A percentile compares a stretch with the other conserved stretches of the same genome.
Conservation (phyloP, 2,329 filamentous ascomycete species). For the Aspergillus ruber region DNA sequence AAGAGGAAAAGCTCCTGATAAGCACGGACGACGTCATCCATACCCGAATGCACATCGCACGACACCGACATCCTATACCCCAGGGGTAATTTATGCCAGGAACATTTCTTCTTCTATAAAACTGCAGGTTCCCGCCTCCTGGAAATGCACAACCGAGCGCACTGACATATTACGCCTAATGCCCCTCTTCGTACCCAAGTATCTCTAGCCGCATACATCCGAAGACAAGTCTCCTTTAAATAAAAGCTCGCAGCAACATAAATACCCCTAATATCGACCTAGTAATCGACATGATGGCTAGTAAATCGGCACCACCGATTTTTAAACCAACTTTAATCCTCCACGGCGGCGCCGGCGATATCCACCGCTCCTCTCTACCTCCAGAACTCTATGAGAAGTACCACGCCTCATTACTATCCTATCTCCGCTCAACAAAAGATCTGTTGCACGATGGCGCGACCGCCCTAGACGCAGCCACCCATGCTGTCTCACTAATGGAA, state of each 20-base stretch:
- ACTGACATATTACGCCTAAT: neutral
- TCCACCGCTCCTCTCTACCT: slow-evolving; percentile 54
- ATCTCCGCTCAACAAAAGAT: slow-evolving; percentile 47
- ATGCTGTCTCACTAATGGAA: slow-evolving; percentile 70
- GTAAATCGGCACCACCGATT: slow-evolving; percentile 1
- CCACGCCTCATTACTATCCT: slow-evolving; percentile 54
- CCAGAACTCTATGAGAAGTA: slow-evolving; percentile 54
- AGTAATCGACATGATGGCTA: slow-evolving; percentile 2
- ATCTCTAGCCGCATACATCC: neutral
- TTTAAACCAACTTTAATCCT: slow-evolving; percentile 58
- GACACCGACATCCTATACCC: too few species aligned
- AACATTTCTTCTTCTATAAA: too few species aligned
- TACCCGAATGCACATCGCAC: too few species aligned
- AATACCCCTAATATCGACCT: neutral
- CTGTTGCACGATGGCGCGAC: slow-evolving; percentile 42
- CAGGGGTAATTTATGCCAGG: too few species aligned
- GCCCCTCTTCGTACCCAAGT: too few species aligned
- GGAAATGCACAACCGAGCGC: neutral
- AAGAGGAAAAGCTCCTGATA: too few species aligned
- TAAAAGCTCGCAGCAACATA: too few species aligned
- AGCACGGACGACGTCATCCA: too few species aligned
- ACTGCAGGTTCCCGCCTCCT: too few species aligned
- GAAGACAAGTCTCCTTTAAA: too few species aligned
- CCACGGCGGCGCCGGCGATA: slow-evolving; percentile 68
- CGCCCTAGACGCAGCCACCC: slow-evolving; percentile 67